Evolutionary conservation across 2,329 filamentous ascomycete species (phyloP), one percentile per base, ranked within the genome.

Genomic region (Tolypocladium inflatum): DNA sequence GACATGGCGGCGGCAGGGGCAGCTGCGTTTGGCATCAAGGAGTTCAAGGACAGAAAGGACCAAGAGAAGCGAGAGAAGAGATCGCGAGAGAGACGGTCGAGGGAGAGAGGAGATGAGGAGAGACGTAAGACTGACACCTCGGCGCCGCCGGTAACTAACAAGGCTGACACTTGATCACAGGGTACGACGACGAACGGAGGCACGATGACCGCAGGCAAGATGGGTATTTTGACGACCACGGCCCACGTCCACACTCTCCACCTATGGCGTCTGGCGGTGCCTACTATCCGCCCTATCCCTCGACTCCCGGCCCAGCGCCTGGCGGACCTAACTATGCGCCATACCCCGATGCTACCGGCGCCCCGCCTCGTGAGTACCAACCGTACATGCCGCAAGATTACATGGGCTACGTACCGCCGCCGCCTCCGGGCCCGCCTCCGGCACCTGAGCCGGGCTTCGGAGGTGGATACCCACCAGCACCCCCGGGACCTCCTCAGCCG

Each of bases 21-120:
- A 6, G 82, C 84, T 0, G 84, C 83, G 6, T 78, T 87, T 58
- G 83, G 84, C 0, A 76, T 87, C 58, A 86, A 85, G 66, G 81
- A 84, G 65, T 83, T 80, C 60, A 76, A 79, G 60, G 78, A 83
- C 65, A 68, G 57, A 71, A 77, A 75, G 68, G 76, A 80, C 57
- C 72, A 70, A 64, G 76, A 73, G 61, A 79, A 67, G 61, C 67
- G 66, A 55, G 67, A 72, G 56, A 61, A 66, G 37, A 64, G 69
- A 53, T 67, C 65, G 56, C 73, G 68, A 61, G 71, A 71, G 56
- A 71, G 70, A 41, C 67, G 68, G 54, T 71, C 73, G 17, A 69
- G 68, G 58, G 73, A 74, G 6, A 66, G 68, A 58, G 60, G 62
- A 30, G 60, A 62, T 4, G 60, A 62, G 37, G 57, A 59, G 54